Base-by-base conservation (phyloP, 192 early-diverging fungal genomes). In the Coemansia sp. region DNA sequence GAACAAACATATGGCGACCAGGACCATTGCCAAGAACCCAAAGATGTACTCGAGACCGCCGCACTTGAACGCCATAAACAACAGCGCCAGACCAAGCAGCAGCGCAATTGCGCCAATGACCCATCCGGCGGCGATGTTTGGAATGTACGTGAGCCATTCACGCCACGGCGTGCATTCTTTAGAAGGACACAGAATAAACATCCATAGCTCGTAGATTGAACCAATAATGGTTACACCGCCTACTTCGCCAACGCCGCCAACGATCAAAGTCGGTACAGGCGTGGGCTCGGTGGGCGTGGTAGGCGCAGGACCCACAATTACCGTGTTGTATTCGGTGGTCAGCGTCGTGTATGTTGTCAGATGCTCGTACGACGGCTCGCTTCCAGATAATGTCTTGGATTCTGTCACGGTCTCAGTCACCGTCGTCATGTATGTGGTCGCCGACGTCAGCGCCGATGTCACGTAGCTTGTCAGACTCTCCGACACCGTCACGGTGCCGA, bases 91-190 rank as follows among this genome's bases (percentile, higher is more conserved):
- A 2, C 57, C 76, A 15, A 79, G 52, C 15, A 70, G 66, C 47
- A 79, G 53, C 29, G 76, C 76, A 9, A 79, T 22, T 0, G 62
- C 61, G 37, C 78, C 78, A 23, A 81, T 56, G 6, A 72, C 66
- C 78, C 78, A 81, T 4, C 78, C 78, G 14, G 72, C 78, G 0
- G 69, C 69, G 5, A 72, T 64, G 35, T 66, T 81, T 24, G 78
- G 78, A 25, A 79, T 79, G 39, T 73, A 79, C 11, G 76, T 79
- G 24, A 79, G 76, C 76, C 76, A 79, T 52, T 79, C 76, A 67
- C 76, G 76, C 67, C 64, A 69, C 56, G 70, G 64, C 57, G 71
- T 66, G 67, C 76, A 79, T 41, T 72, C 59, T 11, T 48, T 55
- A 14, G 76, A 79, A 25, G 76, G 76, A 7, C 76, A 79, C 76